phyloP scores from a whole-genome alignment of 2,329 filamentous ascomycete species.

The Cladorrhinum sp. region DNA sequence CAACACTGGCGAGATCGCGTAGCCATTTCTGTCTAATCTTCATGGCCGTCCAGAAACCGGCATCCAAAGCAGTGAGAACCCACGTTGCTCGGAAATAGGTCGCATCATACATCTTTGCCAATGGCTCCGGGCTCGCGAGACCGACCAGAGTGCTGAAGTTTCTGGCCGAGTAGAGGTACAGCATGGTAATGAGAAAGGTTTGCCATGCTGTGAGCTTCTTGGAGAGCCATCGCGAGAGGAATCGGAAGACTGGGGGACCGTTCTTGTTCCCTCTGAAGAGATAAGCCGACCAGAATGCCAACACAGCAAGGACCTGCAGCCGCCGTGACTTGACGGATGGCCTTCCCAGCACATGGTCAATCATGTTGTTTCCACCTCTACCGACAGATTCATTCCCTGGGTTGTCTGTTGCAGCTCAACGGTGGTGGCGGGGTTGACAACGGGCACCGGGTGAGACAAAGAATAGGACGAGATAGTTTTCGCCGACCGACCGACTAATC shows the following conservation, averaged over 20 bases:
- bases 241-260: constrained; percentile 74
- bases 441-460: background rate
- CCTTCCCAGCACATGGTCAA: constrained; percentile 88
- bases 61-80: constrained; percentile 91
- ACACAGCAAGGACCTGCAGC: constrained; percentile 85
- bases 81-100: constrained; percentile 96
- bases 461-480: background rate
- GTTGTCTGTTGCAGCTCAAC: background rate
- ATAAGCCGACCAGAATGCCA: constrained; percentile 89
- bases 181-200: constrained; percentile 78
- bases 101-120: constrained; percentile 89
- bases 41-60: constrained; percentile 99
- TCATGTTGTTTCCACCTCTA: constrained; percentile 39
- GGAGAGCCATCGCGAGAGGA: constrained; percentile 68
- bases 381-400: background rate
- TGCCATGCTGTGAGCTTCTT: constrained; percentile 82
- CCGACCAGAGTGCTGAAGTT: constrained; percentile 93
- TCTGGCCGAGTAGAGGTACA: constrained; percentile 85
- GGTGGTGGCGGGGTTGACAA: background rate
- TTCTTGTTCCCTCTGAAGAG: constrained; percentile 78
- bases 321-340: constrained; percentile 89
- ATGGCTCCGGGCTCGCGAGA: constrained; percentile 86
- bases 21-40: constrained; percentile 75
- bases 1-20: constrained; percentile 74
- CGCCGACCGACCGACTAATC: background rate